Evolutionary conservation across 2,329 filamentous ascomycete genomes (phyloP), one percentile per base, ranked within the genome.

Genomic region (Setomelanomma holmii): DNA sequence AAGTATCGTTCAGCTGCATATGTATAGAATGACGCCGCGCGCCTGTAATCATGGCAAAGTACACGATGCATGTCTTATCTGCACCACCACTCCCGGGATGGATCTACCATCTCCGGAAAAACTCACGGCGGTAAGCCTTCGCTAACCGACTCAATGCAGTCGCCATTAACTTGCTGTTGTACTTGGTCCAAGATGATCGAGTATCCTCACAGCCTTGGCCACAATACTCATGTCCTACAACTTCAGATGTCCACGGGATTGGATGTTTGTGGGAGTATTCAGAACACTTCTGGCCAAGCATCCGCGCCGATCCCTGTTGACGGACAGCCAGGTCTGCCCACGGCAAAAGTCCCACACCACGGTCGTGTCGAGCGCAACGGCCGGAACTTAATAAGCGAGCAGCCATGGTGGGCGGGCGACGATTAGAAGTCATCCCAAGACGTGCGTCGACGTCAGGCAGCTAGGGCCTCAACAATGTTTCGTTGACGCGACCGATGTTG

Each of bases 381-480:
- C 44, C 22, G 47, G 42, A 33, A 39, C 42, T 52, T 35, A 41
- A 43, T 55, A 53, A 60, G 55, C 60, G 49, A 52, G 43, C n/a
- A 38, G 33, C 16, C 2, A 17, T 16, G 27, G 16, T n/a, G 39
- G 35, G 40, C 38, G 27, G 8, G 24, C 23, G 6, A 48, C 43
- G 45, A 21, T 42, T 43, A 30, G 53, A 43, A 49, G 48, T 36
- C 12, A 49, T 55, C 24, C 45, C 46, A n/a, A 34, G 30, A 42
- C 40, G 16, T 49, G 49, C 52, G 55, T 41, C 33, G 45, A 50
- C 47, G 50, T 45, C 45, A 23, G 50, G 50, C 49, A 50, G 35
- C 43, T 58, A 61, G 53, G 47, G 49, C 49, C 61, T 59, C 57
- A 59, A 64, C 57, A 64, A 60, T 55, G 58, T 60, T 54, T 47